Evolutionary conservation across 1,139 yeast genomes (phyloP).

Genomic region (Suhomyces bribrorum): DNA sequence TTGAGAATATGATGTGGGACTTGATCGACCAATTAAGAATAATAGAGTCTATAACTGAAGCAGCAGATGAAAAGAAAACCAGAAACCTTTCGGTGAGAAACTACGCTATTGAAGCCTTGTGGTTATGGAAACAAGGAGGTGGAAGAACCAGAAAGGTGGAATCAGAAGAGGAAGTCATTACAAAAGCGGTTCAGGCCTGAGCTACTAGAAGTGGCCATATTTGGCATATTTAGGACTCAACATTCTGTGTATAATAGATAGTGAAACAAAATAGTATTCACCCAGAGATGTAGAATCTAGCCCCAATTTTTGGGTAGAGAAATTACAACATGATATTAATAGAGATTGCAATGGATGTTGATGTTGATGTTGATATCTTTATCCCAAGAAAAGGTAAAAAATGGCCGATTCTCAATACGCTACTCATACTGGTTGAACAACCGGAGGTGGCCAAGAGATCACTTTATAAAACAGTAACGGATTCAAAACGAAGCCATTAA

Average conservation of each 20-base stretch:
- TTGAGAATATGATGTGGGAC: slow-evolving; percentile 75
- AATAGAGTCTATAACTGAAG: slow-evolving; percentile 70
- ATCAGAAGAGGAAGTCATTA: slow-evolving; percentile 17
- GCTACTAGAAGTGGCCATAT: too few relatives aligned
- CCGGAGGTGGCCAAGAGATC: neutral
- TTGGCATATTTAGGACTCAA: too few relatives aligned
- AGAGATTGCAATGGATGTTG: neutral
- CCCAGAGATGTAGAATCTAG: too few relatives aligned
- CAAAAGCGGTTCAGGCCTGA: too few relatives aligned
- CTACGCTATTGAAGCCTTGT: slow-evolving; percentile 89
- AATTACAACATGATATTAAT: too few relatives aligned
- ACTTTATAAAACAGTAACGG: neutral
- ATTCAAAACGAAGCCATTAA: slow-evolving; percentile 8
- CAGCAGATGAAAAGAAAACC: slow-evolving; percentile 69
- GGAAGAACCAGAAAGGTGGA: slow-evolving; percentile 38
- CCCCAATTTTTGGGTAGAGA: neutral
- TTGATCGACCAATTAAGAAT: slow-evolving; percentile 65
- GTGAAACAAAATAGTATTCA: too few relatives aligned
- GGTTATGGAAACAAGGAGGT: slow-evolving; percentile 89
- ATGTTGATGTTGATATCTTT: slow-evolving; percentile 1
- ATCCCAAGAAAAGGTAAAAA: slow-evolving; percentile 7
- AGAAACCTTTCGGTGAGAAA: slow-evolving; percentile 73
- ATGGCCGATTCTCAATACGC: slow-evolving; percentile 1
- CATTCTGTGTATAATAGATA: neutral
- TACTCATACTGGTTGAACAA: slow-evolving; percentile 6